Base-by-base conservation (phyloP, 78 protist species). In the Diacronema lutheri region DNA sequence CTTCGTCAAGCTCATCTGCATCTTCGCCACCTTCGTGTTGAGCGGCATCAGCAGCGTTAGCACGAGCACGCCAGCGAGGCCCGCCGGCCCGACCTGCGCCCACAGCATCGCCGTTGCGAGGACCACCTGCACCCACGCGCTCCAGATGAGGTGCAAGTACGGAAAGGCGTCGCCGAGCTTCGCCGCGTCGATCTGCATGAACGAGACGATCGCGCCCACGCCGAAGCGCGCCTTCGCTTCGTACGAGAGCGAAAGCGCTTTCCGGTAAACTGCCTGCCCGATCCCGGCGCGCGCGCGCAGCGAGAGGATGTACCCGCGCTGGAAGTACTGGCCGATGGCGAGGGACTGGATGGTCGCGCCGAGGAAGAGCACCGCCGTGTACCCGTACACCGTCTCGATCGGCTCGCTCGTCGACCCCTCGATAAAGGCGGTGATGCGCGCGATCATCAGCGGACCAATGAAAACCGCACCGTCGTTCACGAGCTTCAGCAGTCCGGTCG, bases 101-200 rank as follows among this genome's bases (percentile, higher is more conserved):
- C 12, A 68, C 40, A 68, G 76, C 50, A 68, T 37, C 58, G 2
- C 1, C 16, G 35, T 71, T 33, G 79, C 79, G 58, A 71, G 7
- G 79, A 25, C 19, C 26, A 71, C 55, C 79, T 25, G 33, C 50
- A 41, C 26, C 35, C 55, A 56, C 26, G 50, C 79, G 14, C 16
- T 10, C 79, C 79, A 71, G 4, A 71, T 31, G n/a, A 71, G 19
- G 79, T 71, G 79, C 79, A 71, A 58, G 79, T 71, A 71, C 9
- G 79, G 79, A 35, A 71, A 4, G 23, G 58, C 7, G 79, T 71
- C 79, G 23, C 58, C 57, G 23, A 71, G 56, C 79, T 41, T 71
- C 21, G 35, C 12, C 14, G 79, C 79, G 35, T 71, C 79, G 57
- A 71, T 71, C 57, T 71, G 79, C 79, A 71, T 71, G 79, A 38